phyloP scores from a whole-genome alignment of 306 rosid genomes.

The Lathyrus tuberosus region DNA sequence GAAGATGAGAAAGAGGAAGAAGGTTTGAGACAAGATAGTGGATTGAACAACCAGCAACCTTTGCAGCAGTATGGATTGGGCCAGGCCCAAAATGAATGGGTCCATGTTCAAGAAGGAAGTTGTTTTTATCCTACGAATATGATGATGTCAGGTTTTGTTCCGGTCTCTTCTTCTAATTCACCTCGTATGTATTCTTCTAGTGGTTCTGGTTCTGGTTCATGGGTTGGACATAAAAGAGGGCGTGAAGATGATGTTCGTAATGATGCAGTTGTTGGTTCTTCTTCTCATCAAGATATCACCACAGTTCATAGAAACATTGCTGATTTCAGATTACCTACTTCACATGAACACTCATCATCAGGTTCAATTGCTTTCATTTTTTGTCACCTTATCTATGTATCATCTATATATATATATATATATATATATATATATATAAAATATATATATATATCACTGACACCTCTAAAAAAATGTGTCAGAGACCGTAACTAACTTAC shows the following conservation, averaged over 20 bases:
- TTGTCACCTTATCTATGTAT: background rate
- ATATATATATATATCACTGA: no score
- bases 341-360: conserved; percentile 46
- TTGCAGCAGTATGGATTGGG: conserved; percentile 38
- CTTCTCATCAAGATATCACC: conserved; percentile 35
- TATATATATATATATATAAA: no score
- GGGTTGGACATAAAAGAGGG: conserved; percentile 70
- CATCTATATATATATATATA: no score
- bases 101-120: conserved; percentile 29
- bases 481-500: no score
- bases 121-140: conserved; percentile 33
- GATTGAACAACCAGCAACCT: background rate
- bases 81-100: conserved; percentile 42
- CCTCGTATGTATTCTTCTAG: conserved; percentile 36
- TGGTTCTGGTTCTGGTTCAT: conserved; percentile 37
- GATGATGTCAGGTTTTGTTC: conserved; percentile 44
- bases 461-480: no score
- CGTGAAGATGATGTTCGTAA: conserved; percentile 50
- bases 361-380: conserved; percentile 42
- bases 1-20: conserved; percentile 22
- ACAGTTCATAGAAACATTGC: conserved; percentile 31
- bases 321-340: conserved; percentile 36
- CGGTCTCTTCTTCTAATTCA: conserved; percentile 33
- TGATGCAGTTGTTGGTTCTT: background rate
- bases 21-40: background rate